Conservation (phyloP, 2,329 filamentous ascomycete species). For the Cytospora leucostoma region DNA sequence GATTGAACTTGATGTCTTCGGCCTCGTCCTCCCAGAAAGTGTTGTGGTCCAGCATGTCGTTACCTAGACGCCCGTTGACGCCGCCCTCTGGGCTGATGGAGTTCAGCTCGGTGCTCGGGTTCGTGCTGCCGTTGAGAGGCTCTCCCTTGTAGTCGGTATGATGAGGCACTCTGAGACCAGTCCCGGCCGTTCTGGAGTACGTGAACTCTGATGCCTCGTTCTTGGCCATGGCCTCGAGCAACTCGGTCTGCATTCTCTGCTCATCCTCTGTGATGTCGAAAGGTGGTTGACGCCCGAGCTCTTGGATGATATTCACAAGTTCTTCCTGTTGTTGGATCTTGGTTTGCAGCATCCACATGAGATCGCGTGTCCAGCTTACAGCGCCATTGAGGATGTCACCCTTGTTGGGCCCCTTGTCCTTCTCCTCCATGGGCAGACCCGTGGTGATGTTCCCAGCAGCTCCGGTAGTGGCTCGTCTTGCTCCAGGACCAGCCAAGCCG, state of each 20-base stretch:
- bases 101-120: constrained; percentile 40
- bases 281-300: constrained; percentile 73
- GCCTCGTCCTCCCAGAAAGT: constrained; percentile 33
- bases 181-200: constrained; percentile 82
- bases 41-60: constrained; percentile 27
- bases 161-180: constrained; percentile 85
- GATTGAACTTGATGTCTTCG: constrained; percentile 72
- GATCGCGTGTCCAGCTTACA: constrained; percentile 93
- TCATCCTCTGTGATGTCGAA: constrained; percentile 89
- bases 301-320: constrained; percentile 72
- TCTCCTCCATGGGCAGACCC: constrained; percentile 89
- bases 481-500: constrained; percentile 80
- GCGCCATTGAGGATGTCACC: constrained; percentile 97
- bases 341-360: constrained; percentile 94
- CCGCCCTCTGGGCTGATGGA: constrained; percentile 54
- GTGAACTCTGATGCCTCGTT: constrained; percentile 74
- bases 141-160: constrained; percentile 92
- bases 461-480: constrained; percentile 74
- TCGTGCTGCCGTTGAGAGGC: constrained; percentile 55
- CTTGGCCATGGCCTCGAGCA: constrained; percentile 82
- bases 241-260: constrained; percentile 90
- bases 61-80: constrained; percentile 23
- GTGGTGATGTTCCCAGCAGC: constrained; percentile 82
- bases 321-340: constrained; percentile 90
- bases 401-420: constrained; percentile 98